These are phyloP conservation scores for Chytriomyces hyalinus DNA, from an alignment of 192 early-diverging fungal species.

Conservation along the genomic window DNA sequence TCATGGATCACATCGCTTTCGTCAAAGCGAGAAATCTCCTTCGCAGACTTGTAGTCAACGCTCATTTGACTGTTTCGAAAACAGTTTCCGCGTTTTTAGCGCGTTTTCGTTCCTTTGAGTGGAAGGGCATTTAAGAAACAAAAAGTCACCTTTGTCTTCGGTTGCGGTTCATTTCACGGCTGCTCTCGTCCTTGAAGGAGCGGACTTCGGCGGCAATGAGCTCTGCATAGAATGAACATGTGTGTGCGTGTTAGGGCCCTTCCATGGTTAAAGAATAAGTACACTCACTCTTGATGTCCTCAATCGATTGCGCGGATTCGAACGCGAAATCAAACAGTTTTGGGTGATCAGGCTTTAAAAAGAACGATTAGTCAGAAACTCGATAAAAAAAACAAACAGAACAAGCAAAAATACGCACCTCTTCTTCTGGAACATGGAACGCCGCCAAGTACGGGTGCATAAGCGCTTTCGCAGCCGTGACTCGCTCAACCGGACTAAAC, in stretches of 20 bases:
- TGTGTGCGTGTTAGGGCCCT: neutral
- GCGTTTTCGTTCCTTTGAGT: neutral
- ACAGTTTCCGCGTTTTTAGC: neutral
- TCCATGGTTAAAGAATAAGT: neutral
- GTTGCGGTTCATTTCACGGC: neutral
- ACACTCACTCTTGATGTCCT: constrained; percentile 58
- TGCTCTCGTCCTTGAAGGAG: constrained; percentile 37
- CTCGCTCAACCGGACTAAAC: constrained; percentile 85
- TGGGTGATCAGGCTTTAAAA: constrained; percentile 49
- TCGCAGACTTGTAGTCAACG: constrained; percentile 30
- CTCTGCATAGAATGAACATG: constrained; percentile 26
- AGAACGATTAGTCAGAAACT: neutral
- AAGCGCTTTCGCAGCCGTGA: constrained; percentile 90
- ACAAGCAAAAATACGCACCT: constrained; percentile 24
- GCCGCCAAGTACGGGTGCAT: constrained; percentile 85
- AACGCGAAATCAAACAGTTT: constrained; percentile 59
- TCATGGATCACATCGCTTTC: constrained; percentile 27
- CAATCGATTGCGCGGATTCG: constrained; percentile 56
- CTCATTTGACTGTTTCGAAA: constrained; percentile 25
- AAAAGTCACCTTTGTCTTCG: constrained; percentile 14
- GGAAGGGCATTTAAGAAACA: neutral
- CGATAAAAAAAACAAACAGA: constrained; percentile 33
- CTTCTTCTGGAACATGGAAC: constrained; percentile 79
- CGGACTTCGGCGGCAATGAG: constrained; percentile 54
- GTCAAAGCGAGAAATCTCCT: constrained; percentile 26